phyloP scores from a whole-genome alignment of 1,284 basidiomycete genomes.

The Sutorius eximius region DNA sequence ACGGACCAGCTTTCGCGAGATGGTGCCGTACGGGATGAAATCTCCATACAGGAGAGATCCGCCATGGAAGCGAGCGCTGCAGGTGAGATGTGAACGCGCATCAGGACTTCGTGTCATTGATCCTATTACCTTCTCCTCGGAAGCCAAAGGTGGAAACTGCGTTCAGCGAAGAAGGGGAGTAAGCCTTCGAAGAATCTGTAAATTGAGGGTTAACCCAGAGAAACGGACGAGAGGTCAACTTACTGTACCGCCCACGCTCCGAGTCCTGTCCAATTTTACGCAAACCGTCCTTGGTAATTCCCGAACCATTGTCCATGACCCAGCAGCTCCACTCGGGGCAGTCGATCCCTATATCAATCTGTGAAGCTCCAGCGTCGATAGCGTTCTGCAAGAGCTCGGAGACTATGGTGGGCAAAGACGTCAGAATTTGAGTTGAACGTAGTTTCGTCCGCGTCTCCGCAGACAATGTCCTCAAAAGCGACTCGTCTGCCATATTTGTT shows the following conservation, averaged over 20 bases:
- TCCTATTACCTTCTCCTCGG: conserved; percentile 77
- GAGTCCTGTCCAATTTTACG: conserved; percentile 50
- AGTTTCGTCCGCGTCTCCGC: conserved; percentile 60
- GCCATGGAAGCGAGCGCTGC: conserved; percentile 82
- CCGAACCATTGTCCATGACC: conserved; percentile 81
- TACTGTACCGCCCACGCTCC: conserved; percentile 65
- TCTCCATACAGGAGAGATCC: conserved; percentile 72
- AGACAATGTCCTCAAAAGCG: conserved; percentile 42
- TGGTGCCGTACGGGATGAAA: conserved; percentile 65
- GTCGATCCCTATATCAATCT: conserved; percentile 66
- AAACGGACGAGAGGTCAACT: conserved; percentile 26
- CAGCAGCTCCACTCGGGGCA: conserved; percentile 74
- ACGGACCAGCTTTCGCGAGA: conserved; percentile 67
- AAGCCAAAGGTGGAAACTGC: conserved; percentile 76
- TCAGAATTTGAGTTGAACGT: conserved; percentile 81
- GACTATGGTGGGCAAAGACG: conserved; percentile 74
- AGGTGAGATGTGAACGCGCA: conserved; percentile 6
- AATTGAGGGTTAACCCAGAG: neutral
- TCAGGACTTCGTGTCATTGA: conserved; percentile 1
- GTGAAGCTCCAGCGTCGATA: conserved; percentile 63
- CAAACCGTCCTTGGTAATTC: conserved; percentile 65
- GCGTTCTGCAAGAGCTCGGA: conserved; percentile 87
- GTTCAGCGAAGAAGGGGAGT: conserved; percentile 48
- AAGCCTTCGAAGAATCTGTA: conserved; percentile 73
- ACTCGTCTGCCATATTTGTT: conserved; percentile 22